Evolutionary conservation across 1,284 basidiomycete species (phyloP).

Genomic region (Mycena citricolor): DNA sequence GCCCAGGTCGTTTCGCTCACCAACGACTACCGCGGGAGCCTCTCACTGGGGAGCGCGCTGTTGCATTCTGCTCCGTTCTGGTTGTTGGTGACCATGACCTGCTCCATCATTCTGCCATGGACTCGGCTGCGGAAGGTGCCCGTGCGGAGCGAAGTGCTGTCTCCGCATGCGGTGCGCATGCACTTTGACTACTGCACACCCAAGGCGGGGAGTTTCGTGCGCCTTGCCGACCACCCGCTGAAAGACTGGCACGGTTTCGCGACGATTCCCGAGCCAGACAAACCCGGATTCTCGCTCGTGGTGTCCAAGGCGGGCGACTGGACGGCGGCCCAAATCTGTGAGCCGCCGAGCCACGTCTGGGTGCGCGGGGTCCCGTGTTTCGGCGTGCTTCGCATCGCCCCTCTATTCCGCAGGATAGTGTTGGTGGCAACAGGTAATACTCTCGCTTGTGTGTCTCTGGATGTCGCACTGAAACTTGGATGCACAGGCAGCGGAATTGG

Average conservation of each 20-base stretch:
- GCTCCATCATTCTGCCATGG: slow-evolving; percentile 59
- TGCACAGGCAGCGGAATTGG: slow-evolving; percentile 60
- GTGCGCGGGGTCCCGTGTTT: slow-evolving; percentile 59
- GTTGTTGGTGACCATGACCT: slow-evolving; percentile 50
- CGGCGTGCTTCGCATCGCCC: slow-evolving; percentile 57
- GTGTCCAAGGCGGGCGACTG: slow-evolving; percentile 63
- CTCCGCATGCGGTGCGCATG: slow-evolving; percentile 54
- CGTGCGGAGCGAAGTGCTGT: slow-evolving; percentile 53
- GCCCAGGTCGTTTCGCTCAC: slow-evolving; percentile 51
- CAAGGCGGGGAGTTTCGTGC: slow-evolving; percentile 52
- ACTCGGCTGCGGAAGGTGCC: slow-evolving; percentile 51
- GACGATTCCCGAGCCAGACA: slow-evolving; percentile 50
- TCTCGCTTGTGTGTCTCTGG: background rate
- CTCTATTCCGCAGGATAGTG: slow-evolving; percentile 58
- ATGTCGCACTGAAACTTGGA: background rate
- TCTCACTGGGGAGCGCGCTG: slow-evolving; percentile 45
- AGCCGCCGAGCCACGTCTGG: slow-evolving; percentile 56
- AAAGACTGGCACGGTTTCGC: slow-evolving; percentile 67
- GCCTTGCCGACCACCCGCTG: slow-evolving; percentile 53
- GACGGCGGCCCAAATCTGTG: slow-evolving; percentile 50
- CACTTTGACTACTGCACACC: slow-evolving; percentile 54
- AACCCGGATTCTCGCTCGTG: slow-evolving; percentile 55
- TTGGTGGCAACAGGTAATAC: slow-evolving; percentile 43
- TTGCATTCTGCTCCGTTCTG: slow-evolving; percentile 50
- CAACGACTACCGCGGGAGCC: slow-evolving; percentile 49